These are phyloP conservation scores for Chlorella variabilis DNA, from an alignment of 163 green algal genomes.

Conservation along the genomic window DNA sequence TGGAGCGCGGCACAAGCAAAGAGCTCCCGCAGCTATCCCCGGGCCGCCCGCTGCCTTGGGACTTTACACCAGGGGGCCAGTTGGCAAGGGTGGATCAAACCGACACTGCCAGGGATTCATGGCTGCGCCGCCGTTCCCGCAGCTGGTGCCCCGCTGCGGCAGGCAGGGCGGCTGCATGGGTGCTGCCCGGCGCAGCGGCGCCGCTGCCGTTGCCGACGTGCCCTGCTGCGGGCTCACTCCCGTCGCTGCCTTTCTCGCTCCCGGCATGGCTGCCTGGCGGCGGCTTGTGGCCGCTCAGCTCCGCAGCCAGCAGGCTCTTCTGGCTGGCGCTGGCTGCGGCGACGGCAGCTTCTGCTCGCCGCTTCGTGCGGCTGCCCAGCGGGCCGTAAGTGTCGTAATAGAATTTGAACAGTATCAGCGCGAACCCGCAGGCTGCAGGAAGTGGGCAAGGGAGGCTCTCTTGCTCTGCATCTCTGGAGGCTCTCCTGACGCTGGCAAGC, in stretches of 20 bases:
- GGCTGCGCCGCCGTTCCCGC: background rate
- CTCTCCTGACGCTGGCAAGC: too few species aligned
- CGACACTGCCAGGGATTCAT: background rate
- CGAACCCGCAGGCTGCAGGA: constrained; percentile 9
- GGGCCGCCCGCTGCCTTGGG: too few species aligned
- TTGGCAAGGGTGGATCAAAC: background rate
- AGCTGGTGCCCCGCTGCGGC: background rate
- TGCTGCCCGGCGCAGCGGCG: background rate
- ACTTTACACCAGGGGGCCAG: too few species aligned
- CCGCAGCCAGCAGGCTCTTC: background rate
- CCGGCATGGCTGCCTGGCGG: background rate
- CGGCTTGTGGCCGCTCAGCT: background rate
- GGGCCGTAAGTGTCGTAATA: background rate
- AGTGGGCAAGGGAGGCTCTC: too few species aligned
- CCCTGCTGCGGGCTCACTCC: background rate
- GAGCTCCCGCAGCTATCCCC: too few species aligned
- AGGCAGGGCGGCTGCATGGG: background rate
- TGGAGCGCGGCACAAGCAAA: too few species aligned
- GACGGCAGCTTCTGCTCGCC: too few species aligned
- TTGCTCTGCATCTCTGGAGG: too few species aligned
- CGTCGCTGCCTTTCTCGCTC: background rate
- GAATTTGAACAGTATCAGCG: constrained; percentile 8
- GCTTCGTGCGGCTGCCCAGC: too few species aligned
- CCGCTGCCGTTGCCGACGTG: too few species aligned
- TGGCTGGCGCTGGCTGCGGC: background rate